Evolutionary conservation across 2,329 filamentous ascomycete species (phyloP).

Genomic region (Curvularia eragrostidis): DNA sequence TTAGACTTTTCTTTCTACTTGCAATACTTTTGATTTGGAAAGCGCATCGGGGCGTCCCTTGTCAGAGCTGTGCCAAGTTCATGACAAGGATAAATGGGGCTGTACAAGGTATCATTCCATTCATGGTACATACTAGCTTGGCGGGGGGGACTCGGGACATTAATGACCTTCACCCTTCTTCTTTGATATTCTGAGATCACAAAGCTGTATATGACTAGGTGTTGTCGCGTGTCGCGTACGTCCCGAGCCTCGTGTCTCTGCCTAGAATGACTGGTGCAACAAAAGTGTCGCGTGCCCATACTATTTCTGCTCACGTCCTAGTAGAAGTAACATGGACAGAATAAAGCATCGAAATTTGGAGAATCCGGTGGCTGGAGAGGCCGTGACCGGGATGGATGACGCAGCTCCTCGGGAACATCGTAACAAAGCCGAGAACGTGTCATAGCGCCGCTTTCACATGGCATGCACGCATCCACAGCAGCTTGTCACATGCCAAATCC

Average conservation of each 20-base stretch:
- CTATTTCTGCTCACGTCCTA: neutral
- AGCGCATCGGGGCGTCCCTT: neutral
- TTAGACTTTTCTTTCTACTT: neutral
- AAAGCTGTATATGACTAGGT: neutral
- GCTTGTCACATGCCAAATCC: constrained; percentile 33
- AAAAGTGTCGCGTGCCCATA: neutral
- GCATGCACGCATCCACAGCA: constrained; percentile 18
- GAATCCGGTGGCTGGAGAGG: constrained; percentile 5
- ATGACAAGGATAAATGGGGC: neutral
- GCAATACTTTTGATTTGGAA: neutral
- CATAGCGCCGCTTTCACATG: constrained; percentile 32
- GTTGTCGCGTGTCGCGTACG: neutral
- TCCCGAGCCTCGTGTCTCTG: neutral
- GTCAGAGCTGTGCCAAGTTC: neutral
- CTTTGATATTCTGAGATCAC: neutral
- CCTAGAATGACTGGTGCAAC: neutral
- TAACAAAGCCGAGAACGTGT: constrained; percentile 23
- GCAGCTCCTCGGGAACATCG: constrained; percentile 6
- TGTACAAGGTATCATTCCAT: neutral
- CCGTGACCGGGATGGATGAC: constrained; percentile 1
- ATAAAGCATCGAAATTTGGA: neutral
- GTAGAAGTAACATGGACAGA: constrained; percentile 6
- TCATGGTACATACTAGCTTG: constrained; percentile 8
- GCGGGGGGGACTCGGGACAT: neutral
- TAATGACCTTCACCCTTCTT: neutral